Base-by-base conservation (phyloP, 805 yeast species). In the Candida quercuum region DNA sequence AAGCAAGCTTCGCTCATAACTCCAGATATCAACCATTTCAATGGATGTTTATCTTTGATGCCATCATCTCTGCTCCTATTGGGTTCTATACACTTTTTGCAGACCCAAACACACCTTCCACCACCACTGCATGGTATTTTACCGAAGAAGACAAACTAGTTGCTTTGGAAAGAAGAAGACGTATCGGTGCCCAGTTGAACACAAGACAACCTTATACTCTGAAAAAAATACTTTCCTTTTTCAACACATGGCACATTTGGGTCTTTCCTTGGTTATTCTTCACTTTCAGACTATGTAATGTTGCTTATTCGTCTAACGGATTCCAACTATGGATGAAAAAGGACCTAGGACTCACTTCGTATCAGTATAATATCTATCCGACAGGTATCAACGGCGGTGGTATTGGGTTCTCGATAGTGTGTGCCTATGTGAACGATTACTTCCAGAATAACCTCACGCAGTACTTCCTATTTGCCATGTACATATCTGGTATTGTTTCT, bases 221-320 rank as follows among this genome's bases (percentile, higher is more conserved):
- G 59, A 33, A 38, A 6, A 67, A 64, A 39, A 58, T 70, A 42
- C 66, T 60, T 36, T 37, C 62, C 1, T 66, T 63, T 44, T 69
- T 71, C 56, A 59, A 45, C 40, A 67, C 75, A 5, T 72, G 78
- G n/a, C n/a, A n/a, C n/a, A n/a, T n/a, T n/a, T n/a, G n/a, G n/a
- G n/a, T n/a, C n/a, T n/a, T n/a, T n/a, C n/a, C n/a, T n/a, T n/a
- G n/a, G n/a, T n/a, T n/a, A n/a, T n/a, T n/a, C n/a, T n/a, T n/a
- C n/a, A n/a, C n/a, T n/a, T n/a, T n/a, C n/a, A n/a, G n/a, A n/a
- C n/a, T n/a, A n/a, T n/a, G n/a, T n/a, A n/a, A n/a, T n/a, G n/a
- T n/a, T n/a, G n/a, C n/a, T n/a, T n/a, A n/a, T n/a, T n/a, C n/a
- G n/a, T n/a, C n/a, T n/a, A n/a, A n/a, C n/a, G n/a, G n/a, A n/a